These are phyloP conservation scores for Scutellaria galericulata DNA, from an alignment of 257 asterid species.

Conservation along the genomic window DNA sequence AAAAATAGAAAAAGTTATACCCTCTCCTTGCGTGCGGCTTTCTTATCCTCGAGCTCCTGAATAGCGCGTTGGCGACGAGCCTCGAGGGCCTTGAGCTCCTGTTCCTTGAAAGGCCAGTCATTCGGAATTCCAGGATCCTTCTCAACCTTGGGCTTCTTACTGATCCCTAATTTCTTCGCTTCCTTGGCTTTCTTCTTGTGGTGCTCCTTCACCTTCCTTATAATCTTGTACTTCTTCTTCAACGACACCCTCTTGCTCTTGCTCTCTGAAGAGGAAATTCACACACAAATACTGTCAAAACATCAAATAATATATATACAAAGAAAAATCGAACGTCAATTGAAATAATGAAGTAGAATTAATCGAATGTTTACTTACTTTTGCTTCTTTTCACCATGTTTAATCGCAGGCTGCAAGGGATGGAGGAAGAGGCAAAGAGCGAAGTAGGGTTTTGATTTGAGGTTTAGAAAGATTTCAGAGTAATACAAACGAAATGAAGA, in stretches of 20 bases:
- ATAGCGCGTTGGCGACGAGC: conserved; percentile 72
- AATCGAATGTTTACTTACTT: conserved; percentile 42
- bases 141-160: conserved; percentile 67
- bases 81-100: conserved; percentile 92
- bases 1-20: conserved; percentile 37
- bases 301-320: no score
- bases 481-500: not conserved
- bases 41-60: conserved; percentile 79
- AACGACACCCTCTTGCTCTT: conserved; percentile 88
- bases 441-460: conserved; percentile 30
- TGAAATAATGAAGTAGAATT: no score
- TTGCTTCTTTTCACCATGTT: conserved; percentile 83
- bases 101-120: conserved; percentile 95
- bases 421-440: conserved; percentile 10
- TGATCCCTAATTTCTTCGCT: conserved; percentile 72
- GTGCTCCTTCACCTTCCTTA: conserved; percentile 86
- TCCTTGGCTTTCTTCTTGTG: conserved; percentile 89
- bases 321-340: no score
- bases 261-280: conserved; percentile 59
- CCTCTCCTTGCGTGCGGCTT: conserved; percentile 96
- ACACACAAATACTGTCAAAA: not conserved
- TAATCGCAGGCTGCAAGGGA: conserved; percentile 6
- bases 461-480: not conserved
- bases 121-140: conserved; percentile 95
- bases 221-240: conserved; percentile 84